These are phyloP conservation scores for Leccinum uliginosum DNA, from an alignment of 768 basidiomycete species.

Conservation along the genomic window DNA sequence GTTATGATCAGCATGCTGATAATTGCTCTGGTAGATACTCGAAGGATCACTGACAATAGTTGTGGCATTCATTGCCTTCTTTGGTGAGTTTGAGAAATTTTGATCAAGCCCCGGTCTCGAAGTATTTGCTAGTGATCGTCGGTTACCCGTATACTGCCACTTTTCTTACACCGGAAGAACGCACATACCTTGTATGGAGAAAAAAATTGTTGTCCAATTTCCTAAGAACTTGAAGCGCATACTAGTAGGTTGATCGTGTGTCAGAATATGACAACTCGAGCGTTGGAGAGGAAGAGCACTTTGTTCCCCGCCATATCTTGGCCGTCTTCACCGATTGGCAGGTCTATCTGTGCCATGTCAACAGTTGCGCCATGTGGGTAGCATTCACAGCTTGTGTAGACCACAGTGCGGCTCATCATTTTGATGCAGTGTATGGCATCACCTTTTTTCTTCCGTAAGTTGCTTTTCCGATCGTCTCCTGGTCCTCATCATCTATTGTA, in stretches of 20 bases:
- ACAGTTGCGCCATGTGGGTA: conserved; percentile 55
- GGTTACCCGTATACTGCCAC: conserved; percentile 37
- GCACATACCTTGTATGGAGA: conserved; percentile 17
- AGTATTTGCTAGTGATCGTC: conserved; percentile 42
- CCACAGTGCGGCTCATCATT: not conserved
- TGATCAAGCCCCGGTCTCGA: not conserved
- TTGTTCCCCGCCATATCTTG: conserved; percentile 48
- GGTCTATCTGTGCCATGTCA: conserved; percentile 42
- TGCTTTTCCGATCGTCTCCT: not conserved
- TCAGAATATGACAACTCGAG: conserved; percentile 32
- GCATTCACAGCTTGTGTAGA: not conserved
- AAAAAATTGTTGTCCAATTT: conserved; percentile 10
- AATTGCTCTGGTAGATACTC: conserved; percentile 6
- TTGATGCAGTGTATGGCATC: conserved; percentile 55
- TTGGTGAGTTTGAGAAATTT: conserved; percentile 34
- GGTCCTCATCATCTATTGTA: not conserved
- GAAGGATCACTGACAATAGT: conserved; percentile 54
- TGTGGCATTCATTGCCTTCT: conserved; percentile 49
- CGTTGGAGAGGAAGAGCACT: conserved; percentile 45
- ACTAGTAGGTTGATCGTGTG: conserved; percentile 48
- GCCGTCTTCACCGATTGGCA: conserved; percentile 63
- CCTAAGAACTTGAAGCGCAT: too few species aligned
- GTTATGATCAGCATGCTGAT: not conserved
- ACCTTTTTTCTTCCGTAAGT: conserved; percentile 68
- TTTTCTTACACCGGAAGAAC: conserved; percentile 16